These are phyloP conservation scores for Beta corolliflora DNA, from an alignment of 179 eudicot genomes.

Conservation along the genomic window DNA sequence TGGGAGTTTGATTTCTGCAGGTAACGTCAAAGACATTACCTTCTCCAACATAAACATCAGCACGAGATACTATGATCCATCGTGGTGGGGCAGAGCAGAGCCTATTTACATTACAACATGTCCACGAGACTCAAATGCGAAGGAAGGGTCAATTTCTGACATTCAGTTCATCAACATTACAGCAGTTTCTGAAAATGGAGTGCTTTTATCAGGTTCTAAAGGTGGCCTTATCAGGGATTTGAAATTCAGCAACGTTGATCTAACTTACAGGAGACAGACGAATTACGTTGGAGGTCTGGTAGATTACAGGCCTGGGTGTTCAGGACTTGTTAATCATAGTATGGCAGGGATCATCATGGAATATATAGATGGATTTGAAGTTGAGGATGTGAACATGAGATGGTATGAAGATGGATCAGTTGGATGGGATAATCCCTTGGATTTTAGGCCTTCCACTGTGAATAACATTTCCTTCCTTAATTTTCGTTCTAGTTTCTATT, in stretches of 20 bases:
- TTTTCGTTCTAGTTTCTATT: conserved; percentile 60
- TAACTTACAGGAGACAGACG: conserved; percentile 81
- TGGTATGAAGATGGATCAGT: conserved; percentile 35
- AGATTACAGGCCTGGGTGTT: conserved; percentile 97
- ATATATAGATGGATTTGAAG: conserved; percentile 62
- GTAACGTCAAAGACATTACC: conserved; percentile 77
- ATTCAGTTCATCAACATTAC: conserved; percentile 78
- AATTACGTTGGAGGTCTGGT: conserved; percentile 64
- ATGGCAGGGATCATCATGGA: conserved; percentile 86
- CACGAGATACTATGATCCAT: conserved; percentile 86
- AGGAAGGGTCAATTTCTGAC: conserved; percentile 72
- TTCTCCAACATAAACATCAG: conserved; percentile 92
- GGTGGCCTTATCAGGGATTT: conserved; percentile 55
- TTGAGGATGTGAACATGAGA: no score
- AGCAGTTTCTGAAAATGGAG: conserved; percentile 85
- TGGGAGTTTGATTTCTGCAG: conserved; percentile 37
- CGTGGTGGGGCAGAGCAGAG: conserved; percentile 99
- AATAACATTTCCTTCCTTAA: conserved; percentile 68
- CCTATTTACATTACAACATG: conserved; percentile 94
- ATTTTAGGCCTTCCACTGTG: conserved; percentile 81
- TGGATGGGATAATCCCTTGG: conserved; percentile 81
- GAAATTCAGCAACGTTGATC: conserved; percentile 53
- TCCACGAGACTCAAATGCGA: conserved; percentile 53
- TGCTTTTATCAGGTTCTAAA: conserved; percentile 75
- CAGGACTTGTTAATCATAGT: conserved; percentile 74